Percentiles rank a stretch among this genome's conserved stretches.
Conservation (phyloP, 1,139 yeast genomes). For the Saccharomyces hybrid region DNA sequence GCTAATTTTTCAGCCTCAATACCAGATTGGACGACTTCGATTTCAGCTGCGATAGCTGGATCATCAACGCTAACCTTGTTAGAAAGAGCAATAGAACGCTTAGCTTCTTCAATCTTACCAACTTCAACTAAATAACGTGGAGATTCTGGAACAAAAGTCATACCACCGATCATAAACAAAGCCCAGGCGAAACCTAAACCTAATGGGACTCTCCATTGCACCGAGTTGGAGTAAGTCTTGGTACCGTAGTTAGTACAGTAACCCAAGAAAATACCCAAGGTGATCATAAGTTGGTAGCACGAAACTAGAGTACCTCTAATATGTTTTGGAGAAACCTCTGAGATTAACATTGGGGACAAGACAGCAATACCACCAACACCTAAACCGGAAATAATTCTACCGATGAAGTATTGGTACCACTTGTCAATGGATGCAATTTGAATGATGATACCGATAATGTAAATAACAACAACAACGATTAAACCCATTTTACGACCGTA, state of each 20-base stretch:
- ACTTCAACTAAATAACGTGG: conserved; percentile 61
- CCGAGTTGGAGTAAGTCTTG: conserved; percentile 39
- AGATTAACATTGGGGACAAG: conserved; percentile 55
- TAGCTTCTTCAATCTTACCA: conserved; percentile 51
- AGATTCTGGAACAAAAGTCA: conserved; percentile 68
- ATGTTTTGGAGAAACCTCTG: conserved; percentile 62
- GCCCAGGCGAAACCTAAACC: conserved; percentile 47
- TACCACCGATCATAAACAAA: conserved; percentile 41
- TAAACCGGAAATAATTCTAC: conserved; percentile 58
- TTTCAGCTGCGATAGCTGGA: conserved; percentile 49
- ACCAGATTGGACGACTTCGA: conserved; percentile 55
- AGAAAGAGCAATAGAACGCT: conserved; percentile 50
- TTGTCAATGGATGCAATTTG: conserved; percentile 50
- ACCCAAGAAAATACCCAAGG: conserved; percentile 57
- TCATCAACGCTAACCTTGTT: conserved; percentile 51
- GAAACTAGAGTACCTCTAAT: conserved; percentile 64
- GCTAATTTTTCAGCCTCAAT: conserved; percentile 55
- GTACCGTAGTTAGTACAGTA: conserved; percentile 58
- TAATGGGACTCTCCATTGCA: conserved; percentile 60
- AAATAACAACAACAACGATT: conserved; percentile 47
- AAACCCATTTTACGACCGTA: conserved; percentile 58
- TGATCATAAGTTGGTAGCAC: conserved; percentile 58
- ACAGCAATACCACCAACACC: conserved; percentile 63
- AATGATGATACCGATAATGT: conserved; percentile 55
- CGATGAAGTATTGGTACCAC: conserved; percentile 53